phyloP scores from a whole-genome alignment of 2,329 filamentous ascomycete genomes.

The Aspergillus tubingensis region DNA sequence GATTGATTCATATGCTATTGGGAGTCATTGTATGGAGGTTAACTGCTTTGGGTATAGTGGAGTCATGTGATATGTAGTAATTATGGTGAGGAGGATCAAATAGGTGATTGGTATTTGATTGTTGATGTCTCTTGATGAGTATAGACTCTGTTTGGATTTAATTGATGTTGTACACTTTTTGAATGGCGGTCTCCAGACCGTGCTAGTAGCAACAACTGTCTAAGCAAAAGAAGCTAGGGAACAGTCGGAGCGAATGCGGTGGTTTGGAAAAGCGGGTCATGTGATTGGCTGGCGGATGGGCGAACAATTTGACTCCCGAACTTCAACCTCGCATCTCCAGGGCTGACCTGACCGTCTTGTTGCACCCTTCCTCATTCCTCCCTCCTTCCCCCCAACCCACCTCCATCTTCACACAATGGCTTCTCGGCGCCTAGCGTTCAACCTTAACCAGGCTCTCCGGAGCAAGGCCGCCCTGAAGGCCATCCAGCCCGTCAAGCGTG shows the following conservation, averaged over 20 bases:
- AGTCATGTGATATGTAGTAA: too few species aligned
- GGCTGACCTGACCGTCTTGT: constrained; percentile 28
- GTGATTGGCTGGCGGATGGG: constrained; percentile 45
- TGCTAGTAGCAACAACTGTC: too few species aligned
- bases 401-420: constrained; percentile 66
- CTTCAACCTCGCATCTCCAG: constrained; percentile 44
- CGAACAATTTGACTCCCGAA: constrained; percentile 51
- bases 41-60: too few species aligned
- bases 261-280: constrained; percentile 46
- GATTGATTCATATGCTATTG: not conserved
- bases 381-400: constrained; percentile 48
- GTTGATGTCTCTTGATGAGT: not conserved
- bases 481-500: constrained; percentile 75
- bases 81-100: too few species aligned
- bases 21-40: too few species aligned
- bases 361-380: constrained; percentile 45
- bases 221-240: constrained; percentile 23
- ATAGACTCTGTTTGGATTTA: not conserved
- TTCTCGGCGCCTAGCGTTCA: constrained; percentile 94
- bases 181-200: too few species aligned
- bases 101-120: not conserved
- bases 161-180: too few species aligned
- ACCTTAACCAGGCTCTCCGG: constrained; percentile 87
- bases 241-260: constrained; percentile 36
- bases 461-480: constrained; percentile 80